These are phyloP conservation scores for Melampsora americana DNA, from an alignment of 1,284 basidiomycete genomes.

Conservation along the genomic window DNA sequence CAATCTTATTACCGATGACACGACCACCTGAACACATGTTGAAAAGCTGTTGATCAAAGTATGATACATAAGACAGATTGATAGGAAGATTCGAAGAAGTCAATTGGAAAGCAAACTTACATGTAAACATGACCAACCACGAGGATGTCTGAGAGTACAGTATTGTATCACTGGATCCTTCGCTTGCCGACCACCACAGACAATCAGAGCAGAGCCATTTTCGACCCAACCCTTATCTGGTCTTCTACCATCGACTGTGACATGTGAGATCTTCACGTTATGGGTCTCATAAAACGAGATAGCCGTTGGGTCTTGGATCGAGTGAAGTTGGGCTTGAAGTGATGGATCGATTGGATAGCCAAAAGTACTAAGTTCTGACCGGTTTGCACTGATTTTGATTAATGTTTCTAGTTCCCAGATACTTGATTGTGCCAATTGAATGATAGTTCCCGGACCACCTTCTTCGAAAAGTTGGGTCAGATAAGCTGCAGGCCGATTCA, in stretches of 20 bases:
- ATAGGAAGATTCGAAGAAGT: background rate
- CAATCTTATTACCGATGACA: slow-evolving; percentile 39
- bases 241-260: slow-evolving; percentile 36
- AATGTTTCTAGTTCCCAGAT: slow-evolving; percentile 42
- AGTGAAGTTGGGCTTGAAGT: slow-evolving; percentile 34
- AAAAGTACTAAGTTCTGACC: slow-evolving; percentile 36
- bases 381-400: slow-evolving; percentile 25
- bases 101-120: background rate
- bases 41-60: slow-evolving; percentile 12
- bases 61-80: too few species aligned
- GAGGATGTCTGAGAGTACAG: slow-evolving; percentile 31
- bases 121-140: slow-evolving; percentile 43
- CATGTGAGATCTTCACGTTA: slow-evolving; percentile 42
- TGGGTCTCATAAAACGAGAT: slow-evolving; percentile 36
- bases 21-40: slow-evolving; percentile 30
- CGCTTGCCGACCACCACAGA: slow-evolving; percentile 28
- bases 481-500: slow-evolving; percentile 37
- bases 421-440: slow-evolving; percentile 22
- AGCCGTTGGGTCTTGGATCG: slow-evolving; percentile 32
- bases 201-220: slow-evolving; percentile 27
- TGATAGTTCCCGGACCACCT: slow-evolving; percentile 32
- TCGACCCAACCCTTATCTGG: slow-evolving; percentile 38
- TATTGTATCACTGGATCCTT: slow-evolving; percentile 40
- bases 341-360: slow-evolving; percentile 34
- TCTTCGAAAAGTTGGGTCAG: slow-evolving; percentile 25